Evolutionary conservation across 192 early-diverging fungal genomes (phyloP), one percentile per base, ranked within the genome.

Genomic region (Pilobolus umbonatus): DNA sequence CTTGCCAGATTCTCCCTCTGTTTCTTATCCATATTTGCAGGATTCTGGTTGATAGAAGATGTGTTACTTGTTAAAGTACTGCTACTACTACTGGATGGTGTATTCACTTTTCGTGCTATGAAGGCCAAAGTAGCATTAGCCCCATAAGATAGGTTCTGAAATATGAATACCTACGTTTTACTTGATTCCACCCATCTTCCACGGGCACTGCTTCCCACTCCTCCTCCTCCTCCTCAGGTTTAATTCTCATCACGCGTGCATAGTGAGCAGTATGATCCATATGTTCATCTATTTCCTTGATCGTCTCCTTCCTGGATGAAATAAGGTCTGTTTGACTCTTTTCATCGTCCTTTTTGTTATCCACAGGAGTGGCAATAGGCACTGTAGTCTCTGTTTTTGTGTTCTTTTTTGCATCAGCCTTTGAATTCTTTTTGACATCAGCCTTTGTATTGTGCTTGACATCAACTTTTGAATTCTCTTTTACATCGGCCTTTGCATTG

Each of bases 1-100:
- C 76, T 76, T 3, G 75, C 68, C 29, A 69, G 58, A 51, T 80
- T 85, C 71, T 87, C 79, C 14, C 80, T 69, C 53, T 87, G 85
- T 56, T 79, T 84, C 48, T 81, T 87, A 52, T 77, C 82, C 36
- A 82, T 42, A 12, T 75, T 68, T 44, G 68, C 67, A 32, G 64
- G 64, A 22, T 54, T 22, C 30, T 36, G n/a, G 47, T 29, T 4
- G 35, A n/a, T n/a, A n/a, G 42, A 48, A 19, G 26, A 24, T 10
- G 26, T 6, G 25, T 19, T 54, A 24, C n/a, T 22, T 14, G 24
- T 2, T 8, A 10, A 39, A 17, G 14, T 52, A 19, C 14, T 29
- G 29, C n/a, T 52, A 32, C 6, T 52, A 15, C 26, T 53, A 4
- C 4, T 24, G 36, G 7, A 14, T 17, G 38, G 45, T 45, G 36